Evolutionary conservation across 179 eudicot genomes (phyloP).

Genomic region (Beta corolliflora): DNA sequence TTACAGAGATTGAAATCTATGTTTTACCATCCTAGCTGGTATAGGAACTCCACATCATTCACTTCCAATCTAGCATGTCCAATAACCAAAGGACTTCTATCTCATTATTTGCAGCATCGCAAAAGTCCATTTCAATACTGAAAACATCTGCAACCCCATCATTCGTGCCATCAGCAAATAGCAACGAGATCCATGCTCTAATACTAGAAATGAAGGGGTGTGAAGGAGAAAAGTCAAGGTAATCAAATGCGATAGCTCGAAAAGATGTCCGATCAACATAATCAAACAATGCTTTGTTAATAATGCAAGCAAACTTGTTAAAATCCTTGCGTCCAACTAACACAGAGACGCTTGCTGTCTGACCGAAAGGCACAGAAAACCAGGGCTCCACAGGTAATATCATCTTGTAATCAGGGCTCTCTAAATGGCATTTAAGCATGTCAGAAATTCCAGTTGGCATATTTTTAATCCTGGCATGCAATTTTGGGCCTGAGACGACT

Average conservation of each 20-base stretch:
- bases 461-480: slow-evolving; percentile 49
- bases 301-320: slow-evolving; percentile 65
- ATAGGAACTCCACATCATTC: slow-evolving; percentile 21
- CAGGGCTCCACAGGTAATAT: slow-evolving; percentile 67
- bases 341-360: slow-evolving; percentile 69
- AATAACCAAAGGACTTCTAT: slow-evolving; percentile 79
- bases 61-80: slow-evolving; percentile 97
- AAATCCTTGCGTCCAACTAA: slow-evolving; percentile 74
- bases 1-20: neutral
- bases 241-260: slow-evolving; percentile 84
- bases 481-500: slow-evolving; percentile 63
- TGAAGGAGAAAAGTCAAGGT: slow-evolving; percentile 71
- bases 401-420: slow-evolving; percentile 77
- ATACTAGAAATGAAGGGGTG: slow-evolving; percentile 82
- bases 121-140: slow-evolving; percentile 88
- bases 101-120: slow-evolving; percentile 79
- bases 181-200: slow-evolving; percentile 88
- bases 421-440: slow-evolving; percentile 58
- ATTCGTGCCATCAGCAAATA: slow-evolving; percentile 58
- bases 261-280: slow-evolving; percentile 75
- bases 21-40: neutral
- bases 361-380: slow-evolving; percentile 52
- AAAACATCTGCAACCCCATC: slow-evolving; percentile 70
- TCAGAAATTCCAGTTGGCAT: slow-evolving; percentile 60
- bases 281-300: slow-evolving; percentile 65